Percentiles rank a stretch among this genome's conserved stretches.
Conservation (phyloP, 176 grass and related monocot genomes). For the Elaeis guineensis region DNA sequence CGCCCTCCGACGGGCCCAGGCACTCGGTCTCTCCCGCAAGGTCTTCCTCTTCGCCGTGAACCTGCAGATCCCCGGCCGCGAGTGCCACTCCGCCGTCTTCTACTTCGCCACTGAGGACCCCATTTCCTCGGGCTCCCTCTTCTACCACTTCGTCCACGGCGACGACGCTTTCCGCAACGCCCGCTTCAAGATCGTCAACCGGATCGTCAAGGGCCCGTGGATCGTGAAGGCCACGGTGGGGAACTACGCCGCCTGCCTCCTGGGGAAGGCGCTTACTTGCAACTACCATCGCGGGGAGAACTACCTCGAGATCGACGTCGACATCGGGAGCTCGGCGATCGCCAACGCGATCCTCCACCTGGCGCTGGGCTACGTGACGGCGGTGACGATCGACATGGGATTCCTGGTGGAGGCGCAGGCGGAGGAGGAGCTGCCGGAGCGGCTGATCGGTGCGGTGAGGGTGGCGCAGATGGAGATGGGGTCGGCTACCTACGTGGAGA, state of each 20-base stretch:
- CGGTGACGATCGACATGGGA: constrained; percentile 92
- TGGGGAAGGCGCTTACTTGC: constrained; percentile 86
- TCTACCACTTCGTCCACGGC: constrained; percentile 72
- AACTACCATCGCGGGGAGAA: constrained; percentile 79
- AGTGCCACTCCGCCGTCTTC: constrained; percentile 85
- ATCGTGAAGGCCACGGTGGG: constrained; percentile 77
- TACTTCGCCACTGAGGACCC: constrained; percentile 78
- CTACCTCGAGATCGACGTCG: constrained; percentile 97
- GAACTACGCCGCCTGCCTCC: constrained; percentile 87
- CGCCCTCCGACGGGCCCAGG: constrained; percentile 47
- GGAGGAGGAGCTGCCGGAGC: constrained; percentile 86
- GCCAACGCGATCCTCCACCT: constrained; percentile 76
- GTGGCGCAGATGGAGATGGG: constrained; percentile 96
- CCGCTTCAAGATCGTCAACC: constrained; percentile 97
- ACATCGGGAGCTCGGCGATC: constrained; percentile 88
- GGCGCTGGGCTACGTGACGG: constrained; percentile 67
- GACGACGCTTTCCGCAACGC: constrained; percentile 89
- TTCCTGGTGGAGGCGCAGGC: constrained; percentile 81
- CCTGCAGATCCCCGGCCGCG: constrained; percentile 83
- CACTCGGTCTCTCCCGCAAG: constrained; percentile 35
- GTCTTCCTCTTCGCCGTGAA: constrained; percentile 91
- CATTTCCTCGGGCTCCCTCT: constrained; percentile 65
- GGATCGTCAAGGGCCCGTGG: constrained; percentile 94
- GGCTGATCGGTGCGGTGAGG: constrained; percentile 72
- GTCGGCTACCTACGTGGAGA: constrained; percentile 51